Percentiles rank a stretch among this genome's conserved stretches.
Evolutionary conservation across 805 yeast species (phyloP).

Genomic region (Kluyveromyces siamensis): DNA sequence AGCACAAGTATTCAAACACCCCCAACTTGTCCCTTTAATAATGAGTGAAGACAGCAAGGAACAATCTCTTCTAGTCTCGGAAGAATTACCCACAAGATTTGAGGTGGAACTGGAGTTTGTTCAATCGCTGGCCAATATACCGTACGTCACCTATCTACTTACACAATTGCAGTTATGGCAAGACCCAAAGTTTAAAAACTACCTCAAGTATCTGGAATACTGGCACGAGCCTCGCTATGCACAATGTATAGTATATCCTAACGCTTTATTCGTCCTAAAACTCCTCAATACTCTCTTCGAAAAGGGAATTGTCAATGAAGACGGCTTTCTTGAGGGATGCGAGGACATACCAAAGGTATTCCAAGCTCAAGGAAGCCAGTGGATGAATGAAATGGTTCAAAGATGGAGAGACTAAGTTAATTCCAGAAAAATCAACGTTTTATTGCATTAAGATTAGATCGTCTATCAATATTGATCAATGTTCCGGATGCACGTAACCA

Average conservation of each 20-base stretch:
- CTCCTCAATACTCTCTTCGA: constrained; percentile 34
- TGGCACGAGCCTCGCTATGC: constrained; percentile 72
- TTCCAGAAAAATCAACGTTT: neutral
- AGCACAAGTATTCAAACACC: neutral
- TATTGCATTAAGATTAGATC: neutral
- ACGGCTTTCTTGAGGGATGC: constrained; percentile 35
- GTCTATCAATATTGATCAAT: no score
- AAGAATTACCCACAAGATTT: constrained; percentile 40
- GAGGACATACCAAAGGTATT: constrained; percentile 47
- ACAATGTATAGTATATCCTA: constrained; percentile 52
- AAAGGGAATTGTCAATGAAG: constrained; percentile 35
- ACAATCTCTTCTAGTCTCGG: neutral
- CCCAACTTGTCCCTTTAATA: no score
- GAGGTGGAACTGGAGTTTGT: constrained; percentile 54
- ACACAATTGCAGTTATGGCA: constrained; percentile 79
- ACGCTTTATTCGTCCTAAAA: constrained; percentile 73
- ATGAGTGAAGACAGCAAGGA: neutral
- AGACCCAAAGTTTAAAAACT: constrained; percentile 55
- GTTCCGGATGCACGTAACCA: no score
- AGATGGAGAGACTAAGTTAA: constrained; percentile 37
- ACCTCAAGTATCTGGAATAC: constrained; percentile 73
- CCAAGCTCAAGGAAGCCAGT: constrained; percentile 26
- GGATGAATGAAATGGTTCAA: constrained; percentile 68
- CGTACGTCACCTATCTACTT: constrained; percentile 64
- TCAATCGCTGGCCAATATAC: constrained; percentile 84